Evolutionary conservation across 2,329 filamentous ascomycete species (phyloP), one percentile per base, ranked within the genome.

Genomic region (Cladosporium sp.): DNA sequence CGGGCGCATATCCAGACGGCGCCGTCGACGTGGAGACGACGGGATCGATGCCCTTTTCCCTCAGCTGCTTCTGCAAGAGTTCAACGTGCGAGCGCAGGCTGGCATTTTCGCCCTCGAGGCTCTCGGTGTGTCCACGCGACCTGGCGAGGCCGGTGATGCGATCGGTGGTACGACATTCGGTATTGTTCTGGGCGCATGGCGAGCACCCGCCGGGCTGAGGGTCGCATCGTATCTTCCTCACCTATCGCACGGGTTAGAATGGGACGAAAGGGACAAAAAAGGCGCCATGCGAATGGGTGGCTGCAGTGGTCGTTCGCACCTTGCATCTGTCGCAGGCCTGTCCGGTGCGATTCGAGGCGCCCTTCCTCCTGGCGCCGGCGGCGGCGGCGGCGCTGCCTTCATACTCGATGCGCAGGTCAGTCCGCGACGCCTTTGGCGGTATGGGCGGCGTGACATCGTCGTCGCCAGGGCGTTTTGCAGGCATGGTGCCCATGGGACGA

Each of bases 321-420:
- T 92, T 93, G 78, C 89, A 95, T 50, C 89, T 79, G 70, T 95
- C 89, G 76, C 89, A 95, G 27, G 89, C 89, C 71, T 95, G 89
- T 8, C 89, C 89, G 0, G 89, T 95, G 51, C 82, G 73, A 55
- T 76, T 77, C 48, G 77, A 80, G 51, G 72, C 69, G 48, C 81
- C 68, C 60, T 76, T 76, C 68, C 80, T 79, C 41, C 61, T 56
- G 51, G 57, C 57, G 47, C 49, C 38, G 40, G 47, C 50, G 37
- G n/a, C n/a, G n/a, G n/a, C n/a, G n/a, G 44, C 39, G 20, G 34
- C 36, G 47, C 47, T 47, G 49, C 51, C 53, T 29, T 43, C 52
- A 36, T 52, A 37, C 17, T 44, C 36, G 44, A 37, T 29, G 20
- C 41, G 22, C 29, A 42, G 40, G 37, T 52, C 41, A 47, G 45